phyloP scores from a whole-genome alignment of 2,329 filamentous ascomycete species.

The Didymella exigua region DNA sequence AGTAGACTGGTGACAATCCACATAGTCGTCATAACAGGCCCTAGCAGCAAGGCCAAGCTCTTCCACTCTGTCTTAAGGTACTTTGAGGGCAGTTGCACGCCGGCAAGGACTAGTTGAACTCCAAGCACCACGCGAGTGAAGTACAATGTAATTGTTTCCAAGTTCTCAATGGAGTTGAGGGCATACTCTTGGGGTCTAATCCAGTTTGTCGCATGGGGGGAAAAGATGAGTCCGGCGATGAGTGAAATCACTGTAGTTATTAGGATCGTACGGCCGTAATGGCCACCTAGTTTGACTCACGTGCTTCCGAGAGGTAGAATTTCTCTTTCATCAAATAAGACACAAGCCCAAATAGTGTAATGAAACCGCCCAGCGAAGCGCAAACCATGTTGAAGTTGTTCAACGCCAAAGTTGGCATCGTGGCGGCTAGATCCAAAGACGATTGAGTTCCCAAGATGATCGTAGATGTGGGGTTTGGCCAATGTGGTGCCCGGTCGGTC shows the following conservation, averaged over 20 bases:
- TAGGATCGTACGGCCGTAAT: neutral
- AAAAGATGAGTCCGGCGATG: constrained; percentile 77
- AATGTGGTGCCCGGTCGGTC: neutral
- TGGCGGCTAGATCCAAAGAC: neutral
- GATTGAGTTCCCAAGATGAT: neutral
- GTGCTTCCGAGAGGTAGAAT: constrained; percentile 87
- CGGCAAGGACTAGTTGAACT: constrained; percentile 86
- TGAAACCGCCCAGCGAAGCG: constrained; percentile 81
- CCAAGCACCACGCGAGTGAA: constrained; percentile 88
- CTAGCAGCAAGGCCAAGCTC: constrained; percentile 73
- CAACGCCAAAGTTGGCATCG: constrained; percentile 66
- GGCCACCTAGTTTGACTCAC: constrained; percentile 59
- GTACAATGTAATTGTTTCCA: constrained; percentile 77
- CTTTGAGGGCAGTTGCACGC: constrained; percentile 82
- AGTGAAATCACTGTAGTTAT: constrained; percentile 74
- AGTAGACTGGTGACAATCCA: constrained; percentile 82
- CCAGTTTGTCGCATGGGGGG: constrained; percentile 76
- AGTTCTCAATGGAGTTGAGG: constrained; percentile 58
- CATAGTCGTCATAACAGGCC: constrained; percentile 85
- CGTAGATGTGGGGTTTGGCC: neutral
- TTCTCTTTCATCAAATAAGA: constrained; percentile 89
- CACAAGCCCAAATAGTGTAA: constrained; percentile 87
- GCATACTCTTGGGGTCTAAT: constrained; percentile 78
- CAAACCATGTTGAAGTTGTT: constrained; percentile 86
- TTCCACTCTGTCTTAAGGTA: constrained; percentile 83